Percentiles rank a stretch among this genome's conserved stretches.
phyloP scores from a whole-genome alignment of 495 filamentous ascomycete genomes.

The Thermothielavioides terrestris region DNA sequence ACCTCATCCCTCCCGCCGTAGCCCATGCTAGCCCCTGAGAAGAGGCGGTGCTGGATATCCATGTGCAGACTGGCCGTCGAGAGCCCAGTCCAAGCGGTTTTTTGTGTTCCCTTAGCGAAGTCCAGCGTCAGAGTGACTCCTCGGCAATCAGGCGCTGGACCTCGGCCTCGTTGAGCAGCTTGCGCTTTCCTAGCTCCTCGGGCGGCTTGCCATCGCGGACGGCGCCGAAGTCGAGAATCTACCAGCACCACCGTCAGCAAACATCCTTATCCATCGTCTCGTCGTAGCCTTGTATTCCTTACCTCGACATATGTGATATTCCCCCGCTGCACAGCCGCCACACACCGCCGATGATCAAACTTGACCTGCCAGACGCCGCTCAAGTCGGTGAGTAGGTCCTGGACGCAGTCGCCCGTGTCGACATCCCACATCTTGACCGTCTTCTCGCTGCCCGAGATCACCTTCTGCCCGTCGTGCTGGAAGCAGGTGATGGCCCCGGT shows the following conservation, averaged over 20 bases:
- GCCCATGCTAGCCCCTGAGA: neutral
- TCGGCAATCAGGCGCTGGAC: conserved; percentile 42
- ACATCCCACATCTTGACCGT: conserved; percentile 99
- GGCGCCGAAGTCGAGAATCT: conserved; percentile 91
- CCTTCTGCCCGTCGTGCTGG: conserved; percentile 94
- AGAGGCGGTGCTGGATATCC: no score
- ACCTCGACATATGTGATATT: conserved; percentile 94
- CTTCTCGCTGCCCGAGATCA: conserved; percentile 91
- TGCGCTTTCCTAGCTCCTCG: conserved; percentile 68
- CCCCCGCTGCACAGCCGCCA: conserved; percentile 91
- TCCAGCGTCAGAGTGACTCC: conserved; percentile 16
- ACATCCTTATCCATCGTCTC: conserved; percentile 1
- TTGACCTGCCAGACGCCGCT: conserved; percentile 98
- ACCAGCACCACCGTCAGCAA: conserved; percentile 7
- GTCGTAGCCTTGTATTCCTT: conserved; percentile 23
- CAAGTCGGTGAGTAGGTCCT: conserved; percentile 91
- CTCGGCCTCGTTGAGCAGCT: conserved; percentile 61
- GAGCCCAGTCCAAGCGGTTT: neutral
- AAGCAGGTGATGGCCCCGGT: conserved; percentile 98
- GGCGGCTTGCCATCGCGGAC: conserved; percentile 69
- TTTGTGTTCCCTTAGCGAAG: neutral
- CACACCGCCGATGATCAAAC: conserved; percentile 91
- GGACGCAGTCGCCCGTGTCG: conserved; percentile 79
- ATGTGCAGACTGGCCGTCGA: neutral
- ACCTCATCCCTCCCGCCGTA: neutral